These are phyloP conservation scores for Xylariaceae sp. DNA, from an alignment of 2,329 filamentous ascomycete genomes.

Conservation along the genomic window DNA sequence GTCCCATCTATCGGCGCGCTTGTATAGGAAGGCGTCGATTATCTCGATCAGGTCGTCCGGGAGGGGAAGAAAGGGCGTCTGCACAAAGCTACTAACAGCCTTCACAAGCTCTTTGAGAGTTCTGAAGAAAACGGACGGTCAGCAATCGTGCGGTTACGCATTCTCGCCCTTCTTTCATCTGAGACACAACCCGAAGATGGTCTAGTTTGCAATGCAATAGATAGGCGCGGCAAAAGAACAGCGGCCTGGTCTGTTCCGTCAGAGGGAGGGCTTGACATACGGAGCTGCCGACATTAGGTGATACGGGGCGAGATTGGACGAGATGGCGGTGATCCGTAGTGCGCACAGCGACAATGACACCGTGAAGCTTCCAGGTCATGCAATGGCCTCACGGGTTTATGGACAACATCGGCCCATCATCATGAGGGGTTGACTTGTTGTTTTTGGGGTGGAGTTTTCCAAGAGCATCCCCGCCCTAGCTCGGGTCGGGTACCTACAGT, in stretches of 20 bases:
- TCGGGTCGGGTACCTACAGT: background rate
- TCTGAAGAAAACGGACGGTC: conserved; percentile 34
- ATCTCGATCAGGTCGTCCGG: conserved; percentile 60
- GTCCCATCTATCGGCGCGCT: conserved; percentile 60
- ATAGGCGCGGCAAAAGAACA: background rate
- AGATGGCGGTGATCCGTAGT: background rate
- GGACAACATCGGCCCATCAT: conserved; percentile 23
- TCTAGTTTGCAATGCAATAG: background rate
- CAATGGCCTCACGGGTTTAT: conserved; percentile 19
- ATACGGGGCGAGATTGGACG: conserved; percentile 11
- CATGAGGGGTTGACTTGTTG: conserved; percentile 15
- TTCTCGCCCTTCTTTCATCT: background rate
- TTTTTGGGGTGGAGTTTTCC: conserved; percentile 15
- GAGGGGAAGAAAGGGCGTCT: conserved; percentile 54
- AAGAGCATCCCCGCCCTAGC: conserved; percentile 1
- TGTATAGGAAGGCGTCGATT: conserved; percentile 64
- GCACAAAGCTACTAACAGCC: conserved; percentile 49
- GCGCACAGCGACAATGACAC: background rate
- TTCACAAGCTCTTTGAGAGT: conserved; percentile 59
- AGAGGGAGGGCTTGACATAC: conserved; percentile 24
- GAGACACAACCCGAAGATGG: background rate
- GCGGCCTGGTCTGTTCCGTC: background rate
- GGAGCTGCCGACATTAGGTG: conserved; percentile 30
- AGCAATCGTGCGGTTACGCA: conserved; percentile 8
- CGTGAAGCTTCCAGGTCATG: conserved; percentile 19